phyloP scores from a whole-genome alignment of 129 eudicot species.

The Lactuca sativa region DNA sequence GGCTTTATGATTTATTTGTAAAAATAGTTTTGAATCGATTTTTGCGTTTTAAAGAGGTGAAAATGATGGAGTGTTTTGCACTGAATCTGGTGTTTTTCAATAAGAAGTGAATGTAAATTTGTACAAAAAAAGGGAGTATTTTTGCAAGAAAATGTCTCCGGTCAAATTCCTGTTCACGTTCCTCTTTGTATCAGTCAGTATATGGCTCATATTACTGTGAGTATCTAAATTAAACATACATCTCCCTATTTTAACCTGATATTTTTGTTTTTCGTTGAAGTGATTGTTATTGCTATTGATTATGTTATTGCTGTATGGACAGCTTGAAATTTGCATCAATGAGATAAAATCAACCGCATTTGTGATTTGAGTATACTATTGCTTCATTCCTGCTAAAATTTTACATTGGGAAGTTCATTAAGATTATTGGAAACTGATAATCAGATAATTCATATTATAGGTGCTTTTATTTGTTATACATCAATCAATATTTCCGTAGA shows the following conservation, averaged over 20 bases:
- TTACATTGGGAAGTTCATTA: not conserved
- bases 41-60: not conserved
- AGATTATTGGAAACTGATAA: slow-evolving; percentile 11
- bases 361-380: not conserved
- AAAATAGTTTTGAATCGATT: not conserved
- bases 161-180: slow-evolving; percentile 68
- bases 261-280: not conserved
- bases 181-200: slow-evolving; percentile 55
- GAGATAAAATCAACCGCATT: not conserved
- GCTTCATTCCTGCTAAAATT: not conserved
- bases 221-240: slow-evolving; percentile 18
- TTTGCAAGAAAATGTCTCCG: slow-evolving; percentile 2
- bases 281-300: not conserved
- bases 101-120: slow-evolving; percentile 5
- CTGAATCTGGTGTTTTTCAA: not conserved
- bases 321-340: slow-evolving; percentile 5
- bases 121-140: slow-evolving; percentile 5
- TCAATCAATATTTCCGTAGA: not conserved
- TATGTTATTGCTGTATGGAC: slow-evolving; percentile 2
- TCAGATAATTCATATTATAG: not conserved
- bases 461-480: slow-evolving; percentile 9
- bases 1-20: not conserved
- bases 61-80: slow-evolving; percentile 13
- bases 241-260: not conserved
- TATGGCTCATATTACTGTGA: slow-evolving; percentile 82